A percentile compares a stretch with the other conserved stretches of the same genome.
Evolutionary conservation across 1,284 basidiomycete species (phyloP).

Genomic region (Exobasidium rhododendri): DNA sequence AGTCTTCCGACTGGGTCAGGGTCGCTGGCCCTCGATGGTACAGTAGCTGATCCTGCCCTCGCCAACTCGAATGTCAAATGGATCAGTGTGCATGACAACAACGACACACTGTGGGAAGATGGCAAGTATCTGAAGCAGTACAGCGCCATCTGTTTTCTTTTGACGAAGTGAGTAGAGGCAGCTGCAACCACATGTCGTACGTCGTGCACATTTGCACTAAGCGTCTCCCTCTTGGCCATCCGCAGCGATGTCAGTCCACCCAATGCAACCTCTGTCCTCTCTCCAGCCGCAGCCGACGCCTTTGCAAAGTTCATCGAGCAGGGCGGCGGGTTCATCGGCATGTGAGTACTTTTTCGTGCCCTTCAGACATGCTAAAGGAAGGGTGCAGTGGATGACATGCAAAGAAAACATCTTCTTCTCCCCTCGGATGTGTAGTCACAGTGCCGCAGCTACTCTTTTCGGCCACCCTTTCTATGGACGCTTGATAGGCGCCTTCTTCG

Average conservation of each 20-base stretch:
- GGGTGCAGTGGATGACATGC: too few relatives aligned
- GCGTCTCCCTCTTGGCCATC: too few relatives aligned
- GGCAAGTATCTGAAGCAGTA: constrained; percentile 26
- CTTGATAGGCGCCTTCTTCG: constrained; percentile 65
- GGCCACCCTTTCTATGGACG: constrained; percentile 66
- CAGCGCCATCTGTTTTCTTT: constrained; percentile 64
- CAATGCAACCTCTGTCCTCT: constrained; percentile 62
- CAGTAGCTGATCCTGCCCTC: constrained; percentile 25
- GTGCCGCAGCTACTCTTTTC: constrained; percentile 67
- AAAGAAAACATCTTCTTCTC: too few relatives aligned
- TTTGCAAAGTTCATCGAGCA: constrained; percentile 67
- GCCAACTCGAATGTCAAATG: constrained; percentile 18
- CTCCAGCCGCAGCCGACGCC: constrained; percentile 63
- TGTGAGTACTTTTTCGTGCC: constrained; percentile 63
- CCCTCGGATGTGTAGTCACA: too few relatives aligned
- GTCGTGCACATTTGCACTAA: not conserved
- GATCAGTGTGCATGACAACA: constrained; percentile 26
- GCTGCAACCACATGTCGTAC: not conserved
- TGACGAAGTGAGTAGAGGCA: constrained; percentile 10
- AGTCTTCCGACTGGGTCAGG: constrained; percentile 60
- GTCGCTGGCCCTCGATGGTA: constrained; percentile 64
- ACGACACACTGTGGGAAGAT: constrained; percentile 28
- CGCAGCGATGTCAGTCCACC: constrained; percentile 63
- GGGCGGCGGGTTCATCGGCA: constrained; percentile 69
- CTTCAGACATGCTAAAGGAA: too few relatives aligned